Base-by-base conservation (phyloP, 2,329 filamentous ascomycete genomes). In the Mycocentrospora acerina region DNA sequence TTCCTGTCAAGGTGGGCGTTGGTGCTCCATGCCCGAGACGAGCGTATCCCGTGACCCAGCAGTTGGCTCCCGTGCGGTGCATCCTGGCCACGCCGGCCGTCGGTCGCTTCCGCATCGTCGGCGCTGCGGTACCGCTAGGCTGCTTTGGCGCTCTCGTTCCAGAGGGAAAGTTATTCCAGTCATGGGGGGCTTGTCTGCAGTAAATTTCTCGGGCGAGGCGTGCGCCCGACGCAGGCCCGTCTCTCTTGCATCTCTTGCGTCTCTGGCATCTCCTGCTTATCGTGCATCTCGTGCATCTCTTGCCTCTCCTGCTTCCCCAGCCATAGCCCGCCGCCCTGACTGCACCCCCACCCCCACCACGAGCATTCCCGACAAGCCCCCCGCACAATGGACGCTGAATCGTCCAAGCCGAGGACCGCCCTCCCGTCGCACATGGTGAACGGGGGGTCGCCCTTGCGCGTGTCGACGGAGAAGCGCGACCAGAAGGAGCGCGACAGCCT, bases 401-500 rank as follows among this genome's bases (percentile, higher is more conserved):
- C 68, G 26, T 61, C 61, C 45, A 71, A 73, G 63, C 76, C 72
- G 37, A 73, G 66, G 49, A 72, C 76, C 28, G 75, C 77, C 9
- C 67, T 82, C 19, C 79, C 80, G 18, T 71, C 77, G 33, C 74
- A 81, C 62, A 67, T 83, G 41, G 53, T 76, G 32, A 81, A 82
- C 59, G 79, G 77, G 35, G 68, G 71, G 40, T 74, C 78, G 31
- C 71, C 80, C 24, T 70, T 77, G 31, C 60, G 66, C 22, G 66
- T 71, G 13, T 67, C 71, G 9, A 69, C 71, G 12, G 68, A 76
- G 57, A 70, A 70, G 29, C 70, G 74, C 44, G 71, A 74, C 48
- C 60, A 60, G 36, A 66, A 66, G 51, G 80, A 83, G 55, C 69
- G 79, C 22, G 78, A 83, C 36, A 76, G 67, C 39, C 71, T 82